Percentiles rank a stretch among this genome's conserved stretches.
Evolutionary conservation across 768 basidiomycete species (phyloP).

Genomic region (Stropharia rugosoannulata): DNA sequence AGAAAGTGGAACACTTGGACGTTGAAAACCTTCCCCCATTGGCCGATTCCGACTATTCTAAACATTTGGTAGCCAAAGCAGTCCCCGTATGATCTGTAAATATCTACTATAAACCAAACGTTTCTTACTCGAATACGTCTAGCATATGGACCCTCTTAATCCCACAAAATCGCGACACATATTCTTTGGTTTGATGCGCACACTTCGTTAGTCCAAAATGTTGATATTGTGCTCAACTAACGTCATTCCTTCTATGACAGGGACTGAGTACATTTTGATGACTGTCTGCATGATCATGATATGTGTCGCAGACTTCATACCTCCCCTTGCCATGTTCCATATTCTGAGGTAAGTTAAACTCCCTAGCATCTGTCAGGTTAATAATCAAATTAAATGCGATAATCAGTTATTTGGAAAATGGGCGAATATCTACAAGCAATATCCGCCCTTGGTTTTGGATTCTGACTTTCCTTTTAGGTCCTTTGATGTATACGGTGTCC

Average conservation of each 20-base stretch:
- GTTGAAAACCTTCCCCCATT: conserved; percentile 51
- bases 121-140: conserved; percentile 2
- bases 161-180: conserved; percentile 25
- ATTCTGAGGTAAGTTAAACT: conserved; percentile 29
- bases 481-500: conserved; percentile 37
- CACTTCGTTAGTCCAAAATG: conserved; percentile 22
- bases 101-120: conserved; percentile 6
- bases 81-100: conserved; percentile 20
- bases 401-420: conserved; percentile 53
- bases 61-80: conserved; percentile 14
- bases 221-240: not conserved
- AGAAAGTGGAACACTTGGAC: conserved; percentile 36
- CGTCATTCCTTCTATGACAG: conserved; percentile 4
- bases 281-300: conserved; percentile 24
- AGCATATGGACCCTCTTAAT: conserved; percentile 35
- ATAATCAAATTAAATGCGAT: too few species aligned
- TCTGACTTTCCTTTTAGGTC: conserved; percentile 51
- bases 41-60: conserved; percentile 50
- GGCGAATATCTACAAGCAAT: conserved; percentile 29
- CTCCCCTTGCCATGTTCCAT: conserved; percentile 40
- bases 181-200: conserved; percentile 40
- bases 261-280: conserved; percentile 30
- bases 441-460: conserved; percentile 42
- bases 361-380: too few species aligned
- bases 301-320: conserved; percentile 25